A percentile compares a stretch with the other conserved stretches of the same genome.
Conservation (phyloP, 1,284 basidiomycete genomes). For the Boletus semigastroideus region DNA sequence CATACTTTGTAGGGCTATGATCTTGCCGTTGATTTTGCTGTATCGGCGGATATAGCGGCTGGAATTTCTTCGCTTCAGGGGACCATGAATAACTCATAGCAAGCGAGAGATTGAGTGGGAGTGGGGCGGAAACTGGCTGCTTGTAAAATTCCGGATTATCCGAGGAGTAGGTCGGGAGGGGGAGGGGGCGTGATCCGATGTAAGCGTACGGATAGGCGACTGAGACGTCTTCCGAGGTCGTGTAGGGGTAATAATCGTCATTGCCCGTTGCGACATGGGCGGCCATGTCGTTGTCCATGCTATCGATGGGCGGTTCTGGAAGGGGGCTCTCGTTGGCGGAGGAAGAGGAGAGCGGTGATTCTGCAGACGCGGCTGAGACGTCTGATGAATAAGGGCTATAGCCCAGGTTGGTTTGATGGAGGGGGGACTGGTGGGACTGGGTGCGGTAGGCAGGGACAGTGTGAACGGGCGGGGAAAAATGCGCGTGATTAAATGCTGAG, state of each 20-base stretch:
- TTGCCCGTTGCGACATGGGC: slow-evolving; percentile 28
- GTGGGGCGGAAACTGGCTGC: slow-evolving; percentile 34
- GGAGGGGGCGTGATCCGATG: slow-evolving; percentile 23
- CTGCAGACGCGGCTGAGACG: slow-evolving; percentile 30
- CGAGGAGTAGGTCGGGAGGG: slow-evolving; percentile 22
- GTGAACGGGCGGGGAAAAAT: slow-evolving; percentile 22
- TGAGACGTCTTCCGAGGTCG: slow-evolving; percentile 26
- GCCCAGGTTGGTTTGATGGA: slow-evolving; percentile 17
- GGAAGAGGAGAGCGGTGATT: slow-evolving; percentile 34
- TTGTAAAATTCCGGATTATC: slow-evolving; percentile 32
- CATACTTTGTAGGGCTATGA: slow-evolving; percentile 23
- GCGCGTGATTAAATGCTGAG: slow-evolving; percentile 16
- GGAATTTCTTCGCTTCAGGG: slow-evolving; percentile 35
- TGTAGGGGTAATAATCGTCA: slow-evolving; percentile 33
- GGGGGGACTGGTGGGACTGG: slow-evolving; percentile 22
- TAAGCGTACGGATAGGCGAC: slow-evolving; percentile 27
- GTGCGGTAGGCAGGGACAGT: slow-evolving; percentile 20
- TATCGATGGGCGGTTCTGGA: slow-evolving; percentile 33
- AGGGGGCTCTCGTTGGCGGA: slow-evolving; percentile 37
- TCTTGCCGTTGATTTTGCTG: slow-evolving; percentile 32
- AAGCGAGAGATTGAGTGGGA: slow-evolving; percentile 33
- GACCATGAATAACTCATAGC: slow-evolving; percentile 36
- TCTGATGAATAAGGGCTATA: slow-evolving; percentile 35
- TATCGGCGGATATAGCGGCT: slow-evolving; percentile 36
- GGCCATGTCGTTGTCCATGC: slow-evolving; percentile 29